These are phyloP conservation scores for Amaranthus cruentus DNA, from an alignment of 148 eudicot genomes.

Conservation along the genomic window DNA sequence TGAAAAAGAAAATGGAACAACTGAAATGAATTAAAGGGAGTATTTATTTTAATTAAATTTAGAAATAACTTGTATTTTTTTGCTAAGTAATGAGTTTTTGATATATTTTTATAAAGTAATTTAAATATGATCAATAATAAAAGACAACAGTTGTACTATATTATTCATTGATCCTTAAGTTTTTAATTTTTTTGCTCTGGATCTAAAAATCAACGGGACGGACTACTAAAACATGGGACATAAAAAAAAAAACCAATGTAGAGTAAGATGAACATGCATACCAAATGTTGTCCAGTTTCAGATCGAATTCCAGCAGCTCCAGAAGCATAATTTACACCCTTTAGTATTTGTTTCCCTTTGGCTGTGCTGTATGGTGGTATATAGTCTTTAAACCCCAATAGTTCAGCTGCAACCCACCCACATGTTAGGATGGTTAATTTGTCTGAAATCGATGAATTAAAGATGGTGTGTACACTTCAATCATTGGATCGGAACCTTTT, in stretches of 20 bases:
- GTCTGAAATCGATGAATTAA: neutral
- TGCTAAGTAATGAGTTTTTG: too few species aligned
- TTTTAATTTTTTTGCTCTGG: too few species aligned
- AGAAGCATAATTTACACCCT: constrained; percentile 37
- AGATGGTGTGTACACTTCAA: neutral
- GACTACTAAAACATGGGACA: neutral
- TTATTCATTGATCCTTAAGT: too few species aligned
- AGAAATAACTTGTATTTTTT: too few species aligned
- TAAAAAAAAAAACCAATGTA: neutral
- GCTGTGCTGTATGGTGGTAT: constrained; percentile 26
- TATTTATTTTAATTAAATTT: too few species aligned
- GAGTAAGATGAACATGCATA: neutral
- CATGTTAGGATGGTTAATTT: neutral
- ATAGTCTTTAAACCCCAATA: constrained; percentile 24
- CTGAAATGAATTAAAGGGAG: too few species aligned
- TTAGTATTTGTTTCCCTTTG: neutral
- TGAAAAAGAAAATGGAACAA: too few species aligned
- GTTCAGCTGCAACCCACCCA: constrained; percentile 20
- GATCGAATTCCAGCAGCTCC: constrained; percentile 31
- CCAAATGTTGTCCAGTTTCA: constrained; percentile 29
- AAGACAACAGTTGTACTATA: too few species aligned
- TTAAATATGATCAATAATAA: too few species aligned
- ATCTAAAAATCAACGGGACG: too few species aligned
- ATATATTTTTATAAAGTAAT: too few species aligned
- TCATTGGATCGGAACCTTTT: too few species aligned